Percentiles rank a stretch among this genome's conserved stretches.
These are phyloP conservation scores for Coemansia furcata DNA, from an alignment of 192 early-diverging fungal genomes.

Conservation along the genomic window DNA sequence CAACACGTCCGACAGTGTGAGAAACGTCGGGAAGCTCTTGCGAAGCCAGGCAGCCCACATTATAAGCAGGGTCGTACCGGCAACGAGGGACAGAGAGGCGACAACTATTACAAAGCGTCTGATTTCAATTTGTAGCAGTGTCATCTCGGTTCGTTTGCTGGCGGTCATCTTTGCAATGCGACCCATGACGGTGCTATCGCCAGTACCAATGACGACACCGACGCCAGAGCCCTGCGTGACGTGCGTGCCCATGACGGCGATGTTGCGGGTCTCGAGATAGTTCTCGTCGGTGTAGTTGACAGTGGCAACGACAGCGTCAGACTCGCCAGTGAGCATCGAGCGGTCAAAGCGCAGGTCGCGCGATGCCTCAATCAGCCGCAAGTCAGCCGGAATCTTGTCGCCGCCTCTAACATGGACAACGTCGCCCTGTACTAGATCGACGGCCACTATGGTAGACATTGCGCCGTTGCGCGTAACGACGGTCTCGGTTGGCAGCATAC, in stretches of 20 bases:
- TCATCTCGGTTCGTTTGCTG: constrained; percentile 69
- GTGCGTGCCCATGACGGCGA: constrained; percentile 94
- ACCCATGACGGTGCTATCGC: constrained; percentile 91
- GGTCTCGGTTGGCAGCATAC: constrained; percentile 59
- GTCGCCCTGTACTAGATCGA: constrained; percentile 88
- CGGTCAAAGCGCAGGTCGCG: constrained; percentile 89
- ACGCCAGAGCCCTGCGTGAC: constrained; percentile 82
- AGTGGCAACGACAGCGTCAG: constrained; percentile 77
- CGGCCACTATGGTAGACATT: constrained; percentile 43
- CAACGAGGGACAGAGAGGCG: constrained; percentile 71
- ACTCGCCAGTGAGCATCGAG: constrained; percentile 91
- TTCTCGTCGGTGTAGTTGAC: constrained; percentile 53
- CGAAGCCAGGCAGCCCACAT: constrained; percentile 93
- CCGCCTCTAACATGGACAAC: constrained; percentile 81
- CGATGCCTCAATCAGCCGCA: constrained; percentile 72
- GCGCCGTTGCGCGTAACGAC: constrained; percentile 64
- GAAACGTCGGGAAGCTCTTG: constrained; percentile 95
- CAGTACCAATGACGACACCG: constrained; percentile 87
- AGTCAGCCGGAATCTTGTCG: constrained; percentile 94
- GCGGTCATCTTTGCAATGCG: constrained; percentile 82
- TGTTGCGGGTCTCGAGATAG: constrained; percentile 61
- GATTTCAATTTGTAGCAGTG: constrained; percentile 82
- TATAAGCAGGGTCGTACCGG: constrained; percentile 82
- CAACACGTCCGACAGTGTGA: constrained; percentile 66
- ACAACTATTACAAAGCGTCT: constrained; percentile 82